Conservation (phyloP, 805 yeast species). For the Nakazawaea anatomiae region DNA sequence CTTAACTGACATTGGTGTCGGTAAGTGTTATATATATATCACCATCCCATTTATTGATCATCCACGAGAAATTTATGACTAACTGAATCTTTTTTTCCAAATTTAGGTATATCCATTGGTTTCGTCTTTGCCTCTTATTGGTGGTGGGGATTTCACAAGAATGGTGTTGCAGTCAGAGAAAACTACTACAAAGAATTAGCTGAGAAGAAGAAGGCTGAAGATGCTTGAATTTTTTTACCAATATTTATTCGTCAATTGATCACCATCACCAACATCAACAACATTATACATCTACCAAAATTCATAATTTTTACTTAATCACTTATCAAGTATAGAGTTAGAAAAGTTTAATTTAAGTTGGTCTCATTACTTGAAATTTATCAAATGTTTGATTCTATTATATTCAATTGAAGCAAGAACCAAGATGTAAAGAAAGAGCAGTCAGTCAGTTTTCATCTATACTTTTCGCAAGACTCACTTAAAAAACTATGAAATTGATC, state of each 20-base stretch:
- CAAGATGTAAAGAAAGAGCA: too few relatives aligned
- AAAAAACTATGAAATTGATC: too few relatives aligned
- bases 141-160: constrained; percentile 86
- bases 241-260: not conserved
- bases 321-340: too few relatives aligned
- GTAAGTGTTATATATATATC: constrained; percentile 31
- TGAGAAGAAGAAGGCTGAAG: constrained; percentile 62
- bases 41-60: not conserved
- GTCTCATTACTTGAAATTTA: too few relatives aligned
- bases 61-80: not conserved
- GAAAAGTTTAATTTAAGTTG: too few relatives aligned
- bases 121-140: constrained; percentile 58
- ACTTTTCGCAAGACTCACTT: too few relatives aligned
- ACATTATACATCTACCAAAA: not conserved
- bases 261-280: not conserved
- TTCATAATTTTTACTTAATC: not conserved
- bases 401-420: too few relatives aligned
- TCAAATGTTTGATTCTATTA: too few relatives aligned
- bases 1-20: constrained; percentile 70
- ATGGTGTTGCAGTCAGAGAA: constrained; percentile 70
- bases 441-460: too few relatives aligned
- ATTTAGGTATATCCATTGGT: constrained; percentile 23
- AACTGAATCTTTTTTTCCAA: not conserved
- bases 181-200: constrained; percentile 77
- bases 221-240: constrained; percentile 16